Base-by-base conservation (phyloP, 2,329 filamentous ascomycete genomes). In the Pseudogymnoascus sp. region DNA sequence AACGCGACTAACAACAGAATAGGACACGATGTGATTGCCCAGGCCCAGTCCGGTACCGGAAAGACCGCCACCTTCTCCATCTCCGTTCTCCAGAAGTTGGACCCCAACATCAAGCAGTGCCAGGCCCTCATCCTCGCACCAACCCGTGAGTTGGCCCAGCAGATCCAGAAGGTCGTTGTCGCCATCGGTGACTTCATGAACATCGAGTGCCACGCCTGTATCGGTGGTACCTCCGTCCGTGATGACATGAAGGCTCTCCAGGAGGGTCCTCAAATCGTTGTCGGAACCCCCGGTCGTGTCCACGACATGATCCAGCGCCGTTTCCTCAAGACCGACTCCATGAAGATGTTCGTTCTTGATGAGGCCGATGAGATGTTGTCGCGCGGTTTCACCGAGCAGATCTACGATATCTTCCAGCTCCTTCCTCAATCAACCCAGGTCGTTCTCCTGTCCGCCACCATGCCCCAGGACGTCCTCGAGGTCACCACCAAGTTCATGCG, bases 401-500 rank as follows among this genome's bases (percentile, higher is more conserved):
- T 99, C 83, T 99, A 99, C 86, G 95, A 99, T 80, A 96, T 99
- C 82, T 99, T 97, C 89, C 93, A 96, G 82, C 90, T 97, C 66
- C 89, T 99, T 62, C 95, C 95, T 64, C 95, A 96, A 82, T 93
- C 91, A 68, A 99, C 93, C 76, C 95, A 99, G 85, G 95, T 99
- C 70, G 93, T 98, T 71, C 90, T 99, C 64, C 88, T 99, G 63
- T 98, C 95, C 65, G 95, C 95, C 74, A 99, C 95, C 78, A 96
- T 99, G 88, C 95, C 95, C 75, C 92, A 97, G 84, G 95, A 99
- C 76, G 95, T 99, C 67, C 88, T 99, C 66, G 95, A 99, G 84
- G 93, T 99, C 76, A 99, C 95, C 76, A 98, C 93, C 82, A 97
- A 97, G 84, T 99, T 99, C 86, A 99, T 99, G 95, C 93, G 92